phyloP scores from a whole-genome alignment of 1,284 basidiomycete species.

The Neonothopanus nambi region DNA sequence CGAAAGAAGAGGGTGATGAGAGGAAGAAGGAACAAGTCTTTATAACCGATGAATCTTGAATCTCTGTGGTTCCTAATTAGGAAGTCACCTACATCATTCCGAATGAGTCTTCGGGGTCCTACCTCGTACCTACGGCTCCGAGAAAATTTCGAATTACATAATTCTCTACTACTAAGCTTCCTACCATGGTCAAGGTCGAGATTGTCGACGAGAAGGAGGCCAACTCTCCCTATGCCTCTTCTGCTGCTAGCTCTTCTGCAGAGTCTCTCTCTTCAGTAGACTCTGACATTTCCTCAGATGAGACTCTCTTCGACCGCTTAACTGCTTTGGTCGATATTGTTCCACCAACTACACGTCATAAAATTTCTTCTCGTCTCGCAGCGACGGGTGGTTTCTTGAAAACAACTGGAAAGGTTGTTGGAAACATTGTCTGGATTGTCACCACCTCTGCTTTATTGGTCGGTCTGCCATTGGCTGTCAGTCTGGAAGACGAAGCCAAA shows the following conservation, averaged over 20 bases:
- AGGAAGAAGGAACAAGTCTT: no score
- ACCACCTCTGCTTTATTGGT: slow-evolving; percentile 93
- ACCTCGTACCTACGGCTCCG: slow-evolving; percentile 4
- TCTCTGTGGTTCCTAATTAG: no score
- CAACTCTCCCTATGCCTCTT: slow-evolving; percentile 67
- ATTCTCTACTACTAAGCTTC: neutral
- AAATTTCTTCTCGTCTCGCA: slow-evolving; percentile 62
- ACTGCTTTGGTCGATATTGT: slow-evolving; percentile 94
- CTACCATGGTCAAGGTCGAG: slow-evolving; percentile 80
- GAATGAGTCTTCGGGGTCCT: slow-evolving; percentile 12
- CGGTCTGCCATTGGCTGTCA: slow-evolving; percentile 89
- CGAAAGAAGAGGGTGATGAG: slow-evolving; percentile 23
- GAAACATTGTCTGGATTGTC: slow-evolving; percentile 92
- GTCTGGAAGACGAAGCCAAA: slow-evolving; percentile 94
- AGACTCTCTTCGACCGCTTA: slow-evolving; percentile 89
- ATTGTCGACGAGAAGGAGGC: slow-evolving; percentile 78
- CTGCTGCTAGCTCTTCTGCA: slow-evolving; percentile 66
- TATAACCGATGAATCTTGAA: no score
- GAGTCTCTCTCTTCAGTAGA: slow-evolving; percentile 75
- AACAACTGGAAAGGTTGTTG: slow-evolving; percentile 69
- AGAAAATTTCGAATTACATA: neutral
- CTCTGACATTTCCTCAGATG: slow-evolving; percentile 67
- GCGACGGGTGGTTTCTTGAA: slow-evolving; percentile 66
- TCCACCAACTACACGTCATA: slow-evolving; percentile 84
- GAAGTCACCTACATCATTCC: neutral